Evolutionary conservation across 192 early-diverging fungal species (phyloP).

Genomic region (Coemansia sp.): DNA sequence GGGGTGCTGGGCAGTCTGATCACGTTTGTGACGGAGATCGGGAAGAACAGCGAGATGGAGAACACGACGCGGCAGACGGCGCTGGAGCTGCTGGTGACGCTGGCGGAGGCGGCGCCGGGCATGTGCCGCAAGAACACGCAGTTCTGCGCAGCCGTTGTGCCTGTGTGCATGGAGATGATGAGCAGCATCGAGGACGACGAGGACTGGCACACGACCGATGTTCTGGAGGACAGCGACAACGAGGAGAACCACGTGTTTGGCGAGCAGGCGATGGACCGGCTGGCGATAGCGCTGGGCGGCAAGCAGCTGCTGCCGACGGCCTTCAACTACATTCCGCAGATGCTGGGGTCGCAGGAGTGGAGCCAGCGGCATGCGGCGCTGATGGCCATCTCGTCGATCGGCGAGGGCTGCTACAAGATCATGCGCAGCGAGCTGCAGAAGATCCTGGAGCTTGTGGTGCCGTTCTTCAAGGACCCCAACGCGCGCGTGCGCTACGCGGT

Average conservation of each 20-base stretch:
- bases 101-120: slow-evolving; percentile 83
- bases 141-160: slow-evolving; percentile 78
- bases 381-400: slow-evolving; percentile 93
- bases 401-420: slow-evolving; percentile 93
- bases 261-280: slow-evolving; percentile 94
- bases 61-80: slow-evolving; percentile 84
- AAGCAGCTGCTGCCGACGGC: slow-evolving; percentile 84
- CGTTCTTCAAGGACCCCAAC: slow-evolving; percentile 83
- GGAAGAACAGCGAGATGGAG: slow-evolving; percentile 81
- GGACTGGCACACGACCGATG: slow-evolving; percentile 87
- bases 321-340: slow-evolving; percentile 85
- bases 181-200: slow-evolving; percentile 84
- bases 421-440: slow-evolving; percentile 88
- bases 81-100: slow-evolving; percentile 87
- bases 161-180: slow-evolving; percentile 94
- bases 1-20: slow-evolving; percentile 72
- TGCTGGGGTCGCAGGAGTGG: slow-evolving; percentile 87
- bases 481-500: slow-evolving; percentile 95
- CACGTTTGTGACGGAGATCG: slow-evolving; percentile 71
- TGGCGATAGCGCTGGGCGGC: slow-evolving; percentile 83
- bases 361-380: slow-evolving; percentile 87
- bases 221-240: slow-evolving; percentile 86
- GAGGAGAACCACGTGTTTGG: slow-evolving; percentile 88
- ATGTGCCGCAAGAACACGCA: slow-evolving; percentile 89
- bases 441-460: slow-evolving; percentile 80